Evolutionary conservation across 2,329 filamentous ascomycete genomes (phyloP).

Genomic region (Sporothrix dimorphospora): DNA sequence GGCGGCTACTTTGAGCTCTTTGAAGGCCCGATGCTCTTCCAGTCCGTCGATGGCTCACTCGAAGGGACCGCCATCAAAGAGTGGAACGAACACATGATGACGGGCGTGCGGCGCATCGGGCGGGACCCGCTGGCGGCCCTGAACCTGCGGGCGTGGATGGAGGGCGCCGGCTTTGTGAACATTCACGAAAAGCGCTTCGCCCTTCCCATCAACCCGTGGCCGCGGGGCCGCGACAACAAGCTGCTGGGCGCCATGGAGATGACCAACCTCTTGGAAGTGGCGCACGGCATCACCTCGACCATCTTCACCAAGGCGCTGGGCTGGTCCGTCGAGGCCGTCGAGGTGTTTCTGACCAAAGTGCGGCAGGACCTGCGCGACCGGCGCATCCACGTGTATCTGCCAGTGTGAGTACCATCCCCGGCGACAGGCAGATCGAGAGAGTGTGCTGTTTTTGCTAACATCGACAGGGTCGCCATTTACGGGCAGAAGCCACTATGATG

Average conservation of each 20-base stretch:
- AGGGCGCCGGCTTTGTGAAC: conserved; percentile 41
- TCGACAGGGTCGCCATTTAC: conserved; percentile 17
- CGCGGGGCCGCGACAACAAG: conserved; percentile 43
- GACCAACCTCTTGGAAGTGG: conserved; percentile 41
- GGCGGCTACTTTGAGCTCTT: conserved; percentile 48
- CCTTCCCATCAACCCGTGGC: conserved; percentile 44
- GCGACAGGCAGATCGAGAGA: too few relatives aligned
- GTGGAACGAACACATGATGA: conserved; percentile 37
- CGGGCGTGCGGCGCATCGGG: conserved; percentile 31
- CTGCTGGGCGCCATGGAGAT: conserved; percentile 44
- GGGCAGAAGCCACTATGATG: conserved; percentile 19
- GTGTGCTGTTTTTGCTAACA: background rate
- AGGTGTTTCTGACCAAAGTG: conserved; percentile 40
- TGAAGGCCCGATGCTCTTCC: conserved; percentile 37
- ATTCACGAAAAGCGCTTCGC: conserved; percentile 40
- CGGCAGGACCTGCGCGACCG: conserved; percentile 39
- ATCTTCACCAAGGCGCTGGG: conserved; percentile 41
- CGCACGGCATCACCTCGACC: conserved; percentile 41
- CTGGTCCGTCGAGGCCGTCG: conserved; percentile 40
- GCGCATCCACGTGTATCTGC: conserved; percentile 40
- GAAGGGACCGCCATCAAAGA: conserved; percentile 38
- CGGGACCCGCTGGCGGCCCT: conserved; percentile 29
- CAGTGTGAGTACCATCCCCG: conserved; percentile 19
- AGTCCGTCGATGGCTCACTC: conserved; percentile 38
- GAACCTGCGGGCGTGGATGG: conserved; percentile 32